Conservation (phyloP, 2,329 filamentous ascomycete genomes). For the Clarireedia paspali region DNA sequence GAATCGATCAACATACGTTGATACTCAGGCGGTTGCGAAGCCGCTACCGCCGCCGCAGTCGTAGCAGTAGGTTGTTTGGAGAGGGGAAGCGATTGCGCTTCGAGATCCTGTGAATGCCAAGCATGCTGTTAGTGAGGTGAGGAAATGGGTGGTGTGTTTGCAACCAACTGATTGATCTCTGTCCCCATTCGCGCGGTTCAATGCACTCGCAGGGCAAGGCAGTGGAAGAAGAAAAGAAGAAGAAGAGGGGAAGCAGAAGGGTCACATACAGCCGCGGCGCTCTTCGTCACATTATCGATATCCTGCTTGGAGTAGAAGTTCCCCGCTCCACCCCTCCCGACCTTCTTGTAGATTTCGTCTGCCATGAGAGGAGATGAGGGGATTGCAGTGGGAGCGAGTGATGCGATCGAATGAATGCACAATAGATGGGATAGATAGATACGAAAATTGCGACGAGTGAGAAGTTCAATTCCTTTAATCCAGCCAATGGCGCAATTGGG, state of each 20-base stretch:
- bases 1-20: conserved; percentile 16
- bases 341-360: conserved; percentile 32
- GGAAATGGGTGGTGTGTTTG: too few relatives aligned
- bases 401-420: too few relatives aligned
- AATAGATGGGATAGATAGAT: too few relatives aligned
- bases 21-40: conserved; percentile 26
- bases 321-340: conserved; percentile 56
- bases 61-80: conserved; percentile 8
- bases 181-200: background rate
- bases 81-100: conserved; percentile 21
- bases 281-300: conserved; percentile 36
- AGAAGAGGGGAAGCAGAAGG: background rate
- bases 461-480: too few relatives aligned
- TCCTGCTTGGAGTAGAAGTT: conserved; percentile 51
- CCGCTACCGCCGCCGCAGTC: conserved; percentile 24
- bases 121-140: background rate
- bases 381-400: too few relatives aligned
- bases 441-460: too few relatives aligned
- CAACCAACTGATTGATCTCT: too few relatives aligned
- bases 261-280: background rate
- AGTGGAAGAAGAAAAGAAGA: background rate
- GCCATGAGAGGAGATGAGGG: background rate
- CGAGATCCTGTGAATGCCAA: conserved; percentile 29
- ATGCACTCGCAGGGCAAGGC: background rate
- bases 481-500: too few relatives aligned